A percentile compares a stretch with the other conserved stretches of the same genome.
phyloP scores from a whole-genome alignment of 345 rosid species.

The Lepidium sativum region DNA sequence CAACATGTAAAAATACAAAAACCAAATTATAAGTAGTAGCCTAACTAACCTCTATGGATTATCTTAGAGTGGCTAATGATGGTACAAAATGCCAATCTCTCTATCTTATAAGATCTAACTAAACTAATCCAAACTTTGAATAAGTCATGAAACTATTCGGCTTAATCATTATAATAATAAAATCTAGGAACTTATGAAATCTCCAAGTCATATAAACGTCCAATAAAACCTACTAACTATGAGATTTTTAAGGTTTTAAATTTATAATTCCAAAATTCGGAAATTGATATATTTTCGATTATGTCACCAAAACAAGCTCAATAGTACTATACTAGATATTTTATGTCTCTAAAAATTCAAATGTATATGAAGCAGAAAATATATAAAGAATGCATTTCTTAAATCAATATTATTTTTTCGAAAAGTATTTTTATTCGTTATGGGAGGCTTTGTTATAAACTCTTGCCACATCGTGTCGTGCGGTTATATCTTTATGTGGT shows the following conservation, averaged over 20 bases:
- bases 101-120: not conserved
- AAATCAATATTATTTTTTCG: too few species aligned
- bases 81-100: slow-evolving; percentile 17
- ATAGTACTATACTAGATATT: not conserved
- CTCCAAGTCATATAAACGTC: not conserved
- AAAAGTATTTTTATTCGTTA: too few species aligned
- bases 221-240: not conserved
- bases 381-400: not conserved
- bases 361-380: not conserved
- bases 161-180: not conserved
- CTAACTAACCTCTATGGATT: slow-evolving; percentile 2
- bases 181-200: not conserved
- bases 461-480: too few species aligned
- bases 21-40: not conserved
- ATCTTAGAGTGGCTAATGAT: slow-evolving; percentile 13
- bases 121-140: not conserved
- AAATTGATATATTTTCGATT: not conserved
- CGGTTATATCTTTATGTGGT: too few species aligned
- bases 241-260: not conserved
- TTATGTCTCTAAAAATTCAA: not conserved
- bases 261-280: not conserved
- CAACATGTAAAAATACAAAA: slow-evolving; percentile 6
- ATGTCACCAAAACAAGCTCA: not conserved
- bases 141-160: not conserved
- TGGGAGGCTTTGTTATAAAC: too few species aligned